Evolutionary conservation across 352 stramenopile genomes (phyloP).

Genomic region (Peronospora tabacina): DNA sequence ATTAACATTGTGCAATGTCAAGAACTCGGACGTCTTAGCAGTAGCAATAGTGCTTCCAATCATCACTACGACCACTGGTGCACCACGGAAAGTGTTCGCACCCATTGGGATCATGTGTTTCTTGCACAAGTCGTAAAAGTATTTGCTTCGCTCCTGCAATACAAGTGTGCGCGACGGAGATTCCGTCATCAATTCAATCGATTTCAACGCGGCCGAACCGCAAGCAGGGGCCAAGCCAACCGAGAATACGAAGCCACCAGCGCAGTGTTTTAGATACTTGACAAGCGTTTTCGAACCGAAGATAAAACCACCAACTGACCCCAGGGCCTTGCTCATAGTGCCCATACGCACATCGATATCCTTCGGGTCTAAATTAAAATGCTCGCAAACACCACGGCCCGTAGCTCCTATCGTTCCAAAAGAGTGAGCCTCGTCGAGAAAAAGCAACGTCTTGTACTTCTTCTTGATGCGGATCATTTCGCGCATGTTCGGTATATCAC

Average conservation of each 20-base stretch:
- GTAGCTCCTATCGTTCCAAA: conserved; percentile 56
- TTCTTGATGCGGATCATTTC: conserved; percentile 59
- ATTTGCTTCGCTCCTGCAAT: conserved; percentile 58
- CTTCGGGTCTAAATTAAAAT: conserved; percentile 35
- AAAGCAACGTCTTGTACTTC: conserved; percentile 55
- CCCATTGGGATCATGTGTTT: conserved; percentile 56
- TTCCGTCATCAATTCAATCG: conserved; percentile 58
- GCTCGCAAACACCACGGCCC: conserved; percentile 48
- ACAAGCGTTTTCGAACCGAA: conserved; percentile 40
- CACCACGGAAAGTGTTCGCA: conserved; percentile 50
- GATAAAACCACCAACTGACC: conserved; percentile 59
- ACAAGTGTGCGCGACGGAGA: conserved; percentile 43
- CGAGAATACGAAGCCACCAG: conserved; percentile 72
- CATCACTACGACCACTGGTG: conserved; percentile 74
- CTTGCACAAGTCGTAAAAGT: conserved; percentile 74
- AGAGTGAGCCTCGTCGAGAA: conserved; percentile 58
- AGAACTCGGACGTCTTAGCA: conserved; percentile 58
- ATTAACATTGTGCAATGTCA: conserved; percentile 53
- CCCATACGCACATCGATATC: conserved; percentile 63
- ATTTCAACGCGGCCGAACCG: conserved; percentile 59
- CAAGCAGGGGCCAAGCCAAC: conserved; percentile 64
- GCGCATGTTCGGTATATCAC: conserved; percentile 49
- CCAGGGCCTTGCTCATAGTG: conserved; percentile 69
- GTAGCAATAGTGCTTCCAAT: conserved; percentile 73
- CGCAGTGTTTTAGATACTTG: conserved; percentile 59